Evolutionary conservation across 345 rosid genomes (phyloP), one percentile per base, ranked within the genome.

Genomic region (Rhodamnia argentea): DNA sequence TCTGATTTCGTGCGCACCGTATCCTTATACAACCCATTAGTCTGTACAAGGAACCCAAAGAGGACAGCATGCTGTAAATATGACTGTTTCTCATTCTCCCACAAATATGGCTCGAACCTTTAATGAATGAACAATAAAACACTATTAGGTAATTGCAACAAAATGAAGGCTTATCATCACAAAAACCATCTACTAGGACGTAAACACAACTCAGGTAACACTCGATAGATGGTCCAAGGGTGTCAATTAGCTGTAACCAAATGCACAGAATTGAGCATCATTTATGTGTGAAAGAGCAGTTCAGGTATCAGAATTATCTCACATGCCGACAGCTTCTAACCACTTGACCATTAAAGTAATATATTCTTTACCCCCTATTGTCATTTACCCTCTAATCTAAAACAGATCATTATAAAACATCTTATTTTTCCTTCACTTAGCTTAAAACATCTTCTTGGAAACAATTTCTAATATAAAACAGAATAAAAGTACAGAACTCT

Each of bases 21-120:
- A 89, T 94, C 97, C 70, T 94, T 92, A 84, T 97, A 96, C 95
- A 94, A 91, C 84, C 99, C 93, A 88, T 95, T 95, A 86, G 96
- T 94, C 88, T 97, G 99, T 91, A 97, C 98, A 90, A 97, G 95
- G 92, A 97, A 96, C 83, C 99, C 99, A 89, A 97, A 96, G 88
- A 97, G 97, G 85, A 97, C 99, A 86, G 99, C 98, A 89, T 97
- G 98, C 55, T 94, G 93, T 70, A 96, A 90, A 88, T 96, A 97
- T 27, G 98, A 92, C 88, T 94, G 99, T 88, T 88, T 95, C 93
- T 93, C 99, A 89, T 96, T 97, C 90, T 94, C 99, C 98, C 98
- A 93, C 47, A 97, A 93, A 90, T 94, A 95, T 84, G 98, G 96
- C 92, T 97, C 98, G 84, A 94, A 97, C 94, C 98, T 97, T 62